These are phyloP conservation scores for Lipomyces spencermartinsiae DNA, from an alignment of 805 yeast genomes.

Conservation along the genomic window DNA sequence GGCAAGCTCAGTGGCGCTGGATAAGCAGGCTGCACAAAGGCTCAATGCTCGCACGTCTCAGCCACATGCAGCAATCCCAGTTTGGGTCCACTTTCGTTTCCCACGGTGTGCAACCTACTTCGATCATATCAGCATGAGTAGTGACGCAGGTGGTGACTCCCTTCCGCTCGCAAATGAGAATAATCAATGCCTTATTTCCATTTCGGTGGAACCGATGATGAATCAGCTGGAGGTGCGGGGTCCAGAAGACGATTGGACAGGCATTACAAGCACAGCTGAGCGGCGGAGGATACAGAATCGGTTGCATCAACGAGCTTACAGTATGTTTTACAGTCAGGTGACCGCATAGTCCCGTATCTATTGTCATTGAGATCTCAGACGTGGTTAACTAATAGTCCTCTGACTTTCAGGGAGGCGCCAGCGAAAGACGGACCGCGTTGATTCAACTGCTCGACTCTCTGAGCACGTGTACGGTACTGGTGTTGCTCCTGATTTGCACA, in stretches of 20 bases:
- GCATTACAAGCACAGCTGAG: not conserved
- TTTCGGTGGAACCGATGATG: not conserved
- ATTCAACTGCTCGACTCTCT: not conserved
- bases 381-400: not conserved
- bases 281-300: not conserved
- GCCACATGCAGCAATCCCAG: no score
- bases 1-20: no score
- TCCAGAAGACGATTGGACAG: not conserved
- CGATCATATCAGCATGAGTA: no score
- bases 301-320: not conserved
- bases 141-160: no score
- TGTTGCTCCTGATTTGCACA: no score
- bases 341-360: no score
- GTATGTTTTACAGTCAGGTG: not conserved
- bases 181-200: not conserved
- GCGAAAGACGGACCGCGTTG: not conserved
- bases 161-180: no score
- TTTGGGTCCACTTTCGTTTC: no score
- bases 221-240: not conserved
- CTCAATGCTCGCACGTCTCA: no score
- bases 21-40: no score
- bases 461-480: not conserved
- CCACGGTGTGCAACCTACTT: no score
- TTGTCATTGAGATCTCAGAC: not conserved
- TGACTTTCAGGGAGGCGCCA: not conserved